A percentile compares a stretch with the other conserved stretches of the same genome.
These are phyloP conservation scores for Diddensiella caesifluorescens DNA, from an alignment of 805 yeast genomes.

Conservation along the genomic window DNA sequence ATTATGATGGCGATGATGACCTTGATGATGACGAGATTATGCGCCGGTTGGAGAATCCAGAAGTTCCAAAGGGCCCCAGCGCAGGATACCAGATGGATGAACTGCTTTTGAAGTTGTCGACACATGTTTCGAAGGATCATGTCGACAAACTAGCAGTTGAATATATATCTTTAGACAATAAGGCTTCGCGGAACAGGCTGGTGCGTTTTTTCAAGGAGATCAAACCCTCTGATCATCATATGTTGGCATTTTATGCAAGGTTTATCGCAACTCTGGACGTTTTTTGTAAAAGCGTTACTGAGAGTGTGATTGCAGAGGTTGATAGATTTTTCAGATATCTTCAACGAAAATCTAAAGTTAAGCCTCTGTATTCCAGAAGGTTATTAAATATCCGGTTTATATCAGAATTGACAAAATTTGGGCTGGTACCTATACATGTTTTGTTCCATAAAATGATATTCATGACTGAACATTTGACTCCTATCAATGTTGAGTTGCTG, in stretches of 20 bases:
- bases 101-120: conserved; percentile 16
- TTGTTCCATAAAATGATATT: conserved; percentile 67
- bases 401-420: conserved; percentile 72
- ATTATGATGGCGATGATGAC: conserved; percentile 41
- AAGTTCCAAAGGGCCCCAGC: conserved; percentile 7
- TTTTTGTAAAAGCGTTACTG: conserved; percentile 45
- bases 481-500: conserved; percentile 62
- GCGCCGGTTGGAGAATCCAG: not conserved
- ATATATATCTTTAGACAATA: conserved; percentile 48
- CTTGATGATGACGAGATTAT: conserved; percentile 17
- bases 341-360: conserved; percentile 17
- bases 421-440: conserved; percentile 62
- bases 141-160: conserved; percentile 32
- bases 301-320: conserved; percentile 47
- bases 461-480: conserved; percentile 47
- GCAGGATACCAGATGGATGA: conserved; percentile 10
- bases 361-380: conserved; percentile 18
- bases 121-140: conserved; percentile 21
- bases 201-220: conserved; percentile 47
- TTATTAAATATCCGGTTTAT: conserved; percentile 48
- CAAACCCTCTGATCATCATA: conserved; percentile 34
- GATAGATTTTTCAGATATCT: conserved; percentile 36
- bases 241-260: conserved; percentile 48
- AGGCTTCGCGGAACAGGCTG: conserved; percentile 63
- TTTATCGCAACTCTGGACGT: conserved; percentile 59